A percentile compares a stretch with the other conserved stretches of the same genome.
phyloP scores from a whole-genome alignment of 768 basidiomycete genomes.

The Chalciporus pseudorubinellus region DNA sequence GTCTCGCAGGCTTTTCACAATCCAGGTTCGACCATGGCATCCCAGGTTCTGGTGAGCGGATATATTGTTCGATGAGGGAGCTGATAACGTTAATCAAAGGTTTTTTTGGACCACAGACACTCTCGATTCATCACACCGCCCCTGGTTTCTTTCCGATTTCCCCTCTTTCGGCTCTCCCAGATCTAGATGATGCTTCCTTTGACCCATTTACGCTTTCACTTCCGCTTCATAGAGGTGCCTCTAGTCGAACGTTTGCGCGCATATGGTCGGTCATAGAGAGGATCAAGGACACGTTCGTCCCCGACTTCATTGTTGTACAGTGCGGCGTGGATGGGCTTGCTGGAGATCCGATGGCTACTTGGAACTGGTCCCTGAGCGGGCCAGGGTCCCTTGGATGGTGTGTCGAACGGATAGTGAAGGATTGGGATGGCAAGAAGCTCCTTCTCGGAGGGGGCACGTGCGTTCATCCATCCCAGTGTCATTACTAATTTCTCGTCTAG shows the following conservation, averaged over 20 bases:
- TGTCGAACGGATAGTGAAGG: conserved; percentile 45
- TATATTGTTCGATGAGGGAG: neutral
- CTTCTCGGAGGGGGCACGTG: conserved; percentile 72
- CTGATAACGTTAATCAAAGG: neutral
- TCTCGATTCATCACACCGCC: conserved; percentile 82
- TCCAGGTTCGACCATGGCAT: conserved; percentile 31
- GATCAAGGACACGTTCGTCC: conserved; percentile 58
- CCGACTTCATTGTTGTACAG: conserved; percentile 80
- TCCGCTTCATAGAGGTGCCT: conserved; percentile 73
- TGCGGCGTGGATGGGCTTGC: conserved; percentile 87
- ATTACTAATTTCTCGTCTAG: conserved; percentile 34
- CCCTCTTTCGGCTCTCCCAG: conserved; percentile 46
- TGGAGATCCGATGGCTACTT: conserved; percentile 74
- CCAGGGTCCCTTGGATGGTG: conserved; percentile 72
- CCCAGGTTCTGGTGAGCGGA: conserved; percentile 48
- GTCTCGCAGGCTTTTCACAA: conserved; percentile 75
- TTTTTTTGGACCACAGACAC: conserved; percentile 45
- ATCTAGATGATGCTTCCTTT: conserved; percentile 29
- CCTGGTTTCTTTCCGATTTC: conserved; percentile 83
- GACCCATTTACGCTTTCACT: conserved; percentile 77
- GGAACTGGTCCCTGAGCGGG: conserved; percentile 65
- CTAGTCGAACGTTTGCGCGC: conserved; percentile 54
- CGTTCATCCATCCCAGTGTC: neutral
- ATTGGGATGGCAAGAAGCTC: conserved; percentile 61
- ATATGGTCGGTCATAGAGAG: conserved; percentile 66